Evolutionary conservation across 2,329 filamentous ascomycete species (phyloP), one percentile per base, ranked within the genome.

Genomic region (Aspergillus quadrilineatus): DNA sequence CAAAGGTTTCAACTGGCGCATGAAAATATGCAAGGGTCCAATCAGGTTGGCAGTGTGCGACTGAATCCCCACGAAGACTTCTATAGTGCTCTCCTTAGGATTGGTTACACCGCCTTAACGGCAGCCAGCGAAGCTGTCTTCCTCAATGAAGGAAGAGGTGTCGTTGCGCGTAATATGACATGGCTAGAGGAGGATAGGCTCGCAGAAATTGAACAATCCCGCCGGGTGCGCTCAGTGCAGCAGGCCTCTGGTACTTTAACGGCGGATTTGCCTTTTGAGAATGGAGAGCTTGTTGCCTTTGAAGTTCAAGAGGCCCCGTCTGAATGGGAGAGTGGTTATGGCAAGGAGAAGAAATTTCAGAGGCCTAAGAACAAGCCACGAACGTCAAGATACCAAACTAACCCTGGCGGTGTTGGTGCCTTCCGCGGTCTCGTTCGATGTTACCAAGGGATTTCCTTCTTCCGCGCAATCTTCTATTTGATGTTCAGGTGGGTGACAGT

Each of bases 71-170:
- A 91, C 54, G 95, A 97, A 80, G 94, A 99, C 70, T 97, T 97
- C 69, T 99, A 97, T 71, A 96, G 92, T 0, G 89, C 91, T 0
- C 79, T 97, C 4, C 80, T 97, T 3, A 87, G 92, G 58, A 85
- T 91, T 36, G 94, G 94, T 0, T 97, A 97, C 68, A 87, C 87
- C 9, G 87, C 93, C 10, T 85, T 97, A 59, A 96, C 91, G 0
- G 93, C 95, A 73, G 94, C 94, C 0, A 96, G 91, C 65, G 92
- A 97, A 73, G 93, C 93, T 3, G 94, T 97, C 0, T 97, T 96
- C 68, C 79, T 99, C 9, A 96, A 97, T 60, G 93, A 97, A 73
- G 93, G 93, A 45, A 85, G 85, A 41, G 82, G 82, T 1, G 85
- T 97, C 50, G 87, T 85, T 59, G 79, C 96, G 2, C 86, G 86